Percentiles rank a stretch among this genome's conserved stretches.
phyloP scores from a whole-genome alignment of 331 rosid species.

The Dryas integrifolia region DNA sequence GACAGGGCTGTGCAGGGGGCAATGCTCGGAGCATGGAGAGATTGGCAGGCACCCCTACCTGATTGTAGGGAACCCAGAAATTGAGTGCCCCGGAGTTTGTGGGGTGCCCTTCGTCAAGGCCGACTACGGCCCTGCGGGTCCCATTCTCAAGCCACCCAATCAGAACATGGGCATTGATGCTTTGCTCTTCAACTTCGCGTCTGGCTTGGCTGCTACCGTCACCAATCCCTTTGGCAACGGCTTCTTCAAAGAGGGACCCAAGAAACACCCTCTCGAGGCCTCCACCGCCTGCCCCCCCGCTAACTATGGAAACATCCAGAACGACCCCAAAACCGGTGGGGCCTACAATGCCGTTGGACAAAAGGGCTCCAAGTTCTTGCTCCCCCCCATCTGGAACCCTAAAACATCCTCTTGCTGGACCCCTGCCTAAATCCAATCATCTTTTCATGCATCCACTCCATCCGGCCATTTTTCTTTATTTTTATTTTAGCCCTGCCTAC shows the following conservation, averaged over 20 bases:
- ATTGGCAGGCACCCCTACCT: constrained; percentile 2
- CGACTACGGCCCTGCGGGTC: not conserved
- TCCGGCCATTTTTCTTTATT: no score
- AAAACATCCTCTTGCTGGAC: no score
- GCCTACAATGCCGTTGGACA: constrained; percentile 6
- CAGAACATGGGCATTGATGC: constrained; percentile 10
- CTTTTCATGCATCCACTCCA: no score
- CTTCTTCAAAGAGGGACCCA: constrained; percentile 15
- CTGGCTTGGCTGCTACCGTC: constrained; percentile 13
- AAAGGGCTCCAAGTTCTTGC: no score
- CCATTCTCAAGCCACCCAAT: not conserved
- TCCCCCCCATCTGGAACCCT: no score
- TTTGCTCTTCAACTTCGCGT: constrained; percentile 10
- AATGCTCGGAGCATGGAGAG: constrained; percentile 18
- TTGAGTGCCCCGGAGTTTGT: constrained; percentile 14
- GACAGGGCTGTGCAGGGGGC: not conserved
- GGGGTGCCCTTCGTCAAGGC: not conserved
- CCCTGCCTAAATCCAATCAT: no score
- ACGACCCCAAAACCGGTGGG: not conserved
- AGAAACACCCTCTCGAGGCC: constrained; percentile 5
- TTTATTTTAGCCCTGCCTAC: no score
- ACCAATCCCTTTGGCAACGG: constrained; percentile 15
- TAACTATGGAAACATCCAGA: not conserved
- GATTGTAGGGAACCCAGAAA: constrained; percentile 14
- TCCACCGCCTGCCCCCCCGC: constrained; percentile 14